phyloP scores from a whole-genome alignment of 176 grass and related monocot genomes.

The Aechmea fasciata region DNA sequence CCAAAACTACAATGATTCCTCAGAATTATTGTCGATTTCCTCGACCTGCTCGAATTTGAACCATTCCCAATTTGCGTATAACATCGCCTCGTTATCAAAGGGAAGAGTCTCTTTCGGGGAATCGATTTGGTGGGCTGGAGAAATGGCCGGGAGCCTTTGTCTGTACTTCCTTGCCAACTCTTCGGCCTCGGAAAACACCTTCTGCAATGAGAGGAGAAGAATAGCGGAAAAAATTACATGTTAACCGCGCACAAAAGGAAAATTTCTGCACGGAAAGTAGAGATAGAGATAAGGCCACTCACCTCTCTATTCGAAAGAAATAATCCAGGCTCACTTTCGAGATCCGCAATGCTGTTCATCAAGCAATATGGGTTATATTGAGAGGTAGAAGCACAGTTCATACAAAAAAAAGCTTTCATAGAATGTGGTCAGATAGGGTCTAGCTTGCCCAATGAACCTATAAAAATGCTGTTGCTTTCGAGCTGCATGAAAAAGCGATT shows the following conservation, averaged over 20 bases:
- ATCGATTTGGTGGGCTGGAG: conserved; percentile 17
- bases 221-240: conserved; percentile 3
- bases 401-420: background rate
- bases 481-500: too few relatives aligned
- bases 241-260: background rate
- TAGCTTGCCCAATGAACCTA: too few relatives aligned
- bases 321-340: conserved; percentile 68
- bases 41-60: conserved; percentile 59
- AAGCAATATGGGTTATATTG: conserved; percentile 28
- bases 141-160: conserved; percentile 41
- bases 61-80: conserved; percentile 90
- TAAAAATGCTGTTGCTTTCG: too few relatives aligned
- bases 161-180: conserved; percentile 54
- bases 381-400: background rate
- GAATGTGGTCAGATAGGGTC: too few relatives aligned
- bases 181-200: conserved; percentile 73
- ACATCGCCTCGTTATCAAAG: conserved; percentile 54
- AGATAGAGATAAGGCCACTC: conserved; percentile 16
- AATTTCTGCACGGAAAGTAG: background rate
- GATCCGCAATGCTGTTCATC: conserved; percentile 62
- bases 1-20: conserved; percentile 6
- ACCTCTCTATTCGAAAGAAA: conserved; percentile 75
- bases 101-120: conserved; percentile 21
- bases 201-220: conserved; percentile 33
- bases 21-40: conserved; percentile 13